Percentiles rank a stretch among this genome's conserved stretches.
phyloP scores from a whole-genome alignment of 1,139 yeast species.

The Kodamaea sp. region DNA sequence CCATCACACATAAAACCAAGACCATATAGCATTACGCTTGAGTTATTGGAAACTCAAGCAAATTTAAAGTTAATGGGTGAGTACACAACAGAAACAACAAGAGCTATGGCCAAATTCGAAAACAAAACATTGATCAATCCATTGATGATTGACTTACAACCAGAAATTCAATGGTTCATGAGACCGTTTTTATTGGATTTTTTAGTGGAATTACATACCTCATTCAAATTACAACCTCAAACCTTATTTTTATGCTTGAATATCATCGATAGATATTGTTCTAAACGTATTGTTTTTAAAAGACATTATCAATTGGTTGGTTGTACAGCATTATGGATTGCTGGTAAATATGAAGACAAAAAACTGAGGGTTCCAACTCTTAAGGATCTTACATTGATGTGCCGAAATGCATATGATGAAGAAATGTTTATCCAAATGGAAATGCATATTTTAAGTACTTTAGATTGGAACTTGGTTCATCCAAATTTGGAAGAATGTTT shows the following conservation, averaged over 20 bases:
- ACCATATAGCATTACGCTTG: slow-evolving; percentile 42
- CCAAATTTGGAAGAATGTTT: slow-evolving; percentile 61
- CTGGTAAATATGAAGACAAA: slow-evolving; percentile 89
- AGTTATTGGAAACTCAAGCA: slow-evolving; percentile 44
- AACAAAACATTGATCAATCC: slow-evolving; percentile 44
- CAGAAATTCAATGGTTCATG: slow-evolving; percentile 92
- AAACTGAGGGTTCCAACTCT: slow-evolving; percentile 81
- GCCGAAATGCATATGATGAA: slow-evolving; percentile 81
- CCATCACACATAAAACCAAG: slow-evolving; percentile 37
- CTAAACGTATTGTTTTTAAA: slow-evolving; percentile 85
- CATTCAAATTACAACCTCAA: slow-evolving; percentile 70
- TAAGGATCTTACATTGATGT: slow-evolving; percentile 70
- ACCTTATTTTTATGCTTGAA: slow-evolving; percentile 78
- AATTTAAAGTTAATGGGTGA: slow-evolving; percentile 42
- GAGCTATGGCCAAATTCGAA: slow-evolving; percentile 31
- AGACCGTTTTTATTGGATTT: slow-evolving; percentile 85
- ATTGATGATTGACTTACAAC: slow-evolving; percentile 82
- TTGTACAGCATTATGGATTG: slow-evolving; percentile 91
- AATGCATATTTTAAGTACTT: slow-evolving; percentile 75
- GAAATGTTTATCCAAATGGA: slow-evolving; percentile 96
- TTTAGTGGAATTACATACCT: slow-evolving; percentile 73
- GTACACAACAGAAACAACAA: slow-evolving; percentile 33
- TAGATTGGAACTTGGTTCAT: slow-evolving; percentile 76
- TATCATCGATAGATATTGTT: slow-evolving; percentile 86
- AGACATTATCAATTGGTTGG: slow-evolving; percentile 92